Percentiles rank a stretch among this genome's conserved stretches.
These are phyloP conservation scores for Ambispora gerdemannii DNA, from an alignment of 192 early-diverging fungal species.

Conservation along the genomic window DNA sequence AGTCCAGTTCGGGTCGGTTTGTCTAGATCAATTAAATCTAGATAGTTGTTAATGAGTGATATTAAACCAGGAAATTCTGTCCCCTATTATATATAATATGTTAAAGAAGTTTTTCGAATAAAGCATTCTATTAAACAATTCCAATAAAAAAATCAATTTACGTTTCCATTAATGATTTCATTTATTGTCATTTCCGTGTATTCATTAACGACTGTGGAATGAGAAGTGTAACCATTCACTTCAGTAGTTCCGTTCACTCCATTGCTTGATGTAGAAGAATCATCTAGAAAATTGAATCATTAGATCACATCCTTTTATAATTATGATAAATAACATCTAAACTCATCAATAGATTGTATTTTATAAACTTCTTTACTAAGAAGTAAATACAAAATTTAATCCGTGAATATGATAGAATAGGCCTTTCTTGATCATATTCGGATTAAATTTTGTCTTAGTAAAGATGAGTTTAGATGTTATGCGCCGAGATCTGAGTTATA, in stretches of 20 bases:
- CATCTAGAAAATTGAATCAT: no score
- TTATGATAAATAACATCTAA: no score
- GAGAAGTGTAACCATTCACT: background rate
- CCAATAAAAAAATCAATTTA: slow-evolving; percentile 19
- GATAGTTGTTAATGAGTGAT: slow-evolving; percentile 79
- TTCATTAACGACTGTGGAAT: slow-evolving; percentile 37
- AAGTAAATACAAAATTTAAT: no score
- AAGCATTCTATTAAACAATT: slow-evolving; percentile 4
- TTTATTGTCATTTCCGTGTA: slow-evolving; percentile 78
- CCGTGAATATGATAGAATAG: no score
- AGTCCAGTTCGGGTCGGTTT: slow-evolving; percentile 67
- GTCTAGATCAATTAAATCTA: slow-evolving; percentile 71
- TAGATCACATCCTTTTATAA: no score
- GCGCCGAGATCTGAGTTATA: no score
- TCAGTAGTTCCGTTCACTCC: background rate
- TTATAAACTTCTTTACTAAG: no score
- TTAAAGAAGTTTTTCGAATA: background rate
- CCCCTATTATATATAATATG: slow-evolving; percentile 28
- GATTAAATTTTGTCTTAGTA: no score
- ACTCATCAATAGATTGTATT: no score
- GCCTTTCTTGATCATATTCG: no score
- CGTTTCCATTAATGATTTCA: slow-evolving; percentile 89
- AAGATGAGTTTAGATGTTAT: no score
- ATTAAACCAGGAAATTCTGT: slow-evolving; percentile 77
- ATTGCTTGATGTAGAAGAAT: no score